A percentile compares a stretch with the other conserved stretches of the same genome.
Evolutionary conservation across 2,329 filamentous ascomycete species (phyloP).

Genomic region (Colletotrichum chlorophyti): DNA sequence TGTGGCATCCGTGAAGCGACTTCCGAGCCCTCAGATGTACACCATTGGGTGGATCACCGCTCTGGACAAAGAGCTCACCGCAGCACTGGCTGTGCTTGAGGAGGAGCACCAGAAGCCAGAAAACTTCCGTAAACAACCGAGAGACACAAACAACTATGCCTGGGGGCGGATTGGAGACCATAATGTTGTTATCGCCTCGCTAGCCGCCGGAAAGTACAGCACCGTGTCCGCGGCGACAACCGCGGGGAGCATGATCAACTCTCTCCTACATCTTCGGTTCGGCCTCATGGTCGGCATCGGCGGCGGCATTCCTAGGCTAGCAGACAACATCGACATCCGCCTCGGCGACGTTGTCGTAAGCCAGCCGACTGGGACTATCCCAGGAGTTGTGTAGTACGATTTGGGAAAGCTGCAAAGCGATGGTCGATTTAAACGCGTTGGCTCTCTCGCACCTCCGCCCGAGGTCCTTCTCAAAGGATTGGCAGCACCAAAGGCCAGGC

Average conservation of each 20-base stretch:
- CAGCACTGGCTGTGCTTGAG: background rate
- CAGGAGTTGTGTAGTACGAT: constrained; percentile 31
- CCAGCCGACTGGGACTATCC: background rate
- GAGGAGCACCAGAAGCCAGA: background rate
- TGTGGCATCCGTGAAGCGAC: background rate
- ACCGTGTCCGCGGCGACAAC: constrained; percentile 23
- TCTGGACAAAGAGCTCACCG: constrained; percentile 2
- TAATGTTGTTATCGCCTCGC: constrained; percentile 31
- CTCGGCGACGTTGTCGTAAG: constrained; percentile 32
- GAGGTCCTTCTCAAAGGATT: constrained; percentile 24
- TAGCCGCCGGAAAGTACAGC: constrained; percentile 30
- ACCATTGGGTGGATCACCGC: background rate
- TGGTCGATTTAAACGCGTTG: background rate
- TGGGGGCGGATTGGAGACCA: constrained; percentile 28
- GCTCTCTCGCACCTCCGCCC: constrained; percentile 11
- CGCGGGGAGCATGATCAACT: constrained; percentile 38
- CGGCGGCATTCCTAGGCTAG: constrained; percentile 30
- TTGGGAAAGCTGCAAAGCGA: constrained; percentile 1
- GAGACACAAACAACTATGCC: constrained; percentile 10
- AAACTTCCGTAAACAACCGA: background rate
- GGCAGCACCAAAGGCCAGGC: constrained; percentile 6
- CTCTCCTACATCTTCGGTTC: background rate
- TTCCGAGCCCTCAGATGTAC: background rate
- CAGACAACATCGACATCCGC: constrained; percentile 15
- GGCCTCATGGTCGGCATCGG: constrained; percentile 36